Base-by-base conservation (phyloP, 192 early-diverging fungal species). In the Thamnidium elegans region DNA sequence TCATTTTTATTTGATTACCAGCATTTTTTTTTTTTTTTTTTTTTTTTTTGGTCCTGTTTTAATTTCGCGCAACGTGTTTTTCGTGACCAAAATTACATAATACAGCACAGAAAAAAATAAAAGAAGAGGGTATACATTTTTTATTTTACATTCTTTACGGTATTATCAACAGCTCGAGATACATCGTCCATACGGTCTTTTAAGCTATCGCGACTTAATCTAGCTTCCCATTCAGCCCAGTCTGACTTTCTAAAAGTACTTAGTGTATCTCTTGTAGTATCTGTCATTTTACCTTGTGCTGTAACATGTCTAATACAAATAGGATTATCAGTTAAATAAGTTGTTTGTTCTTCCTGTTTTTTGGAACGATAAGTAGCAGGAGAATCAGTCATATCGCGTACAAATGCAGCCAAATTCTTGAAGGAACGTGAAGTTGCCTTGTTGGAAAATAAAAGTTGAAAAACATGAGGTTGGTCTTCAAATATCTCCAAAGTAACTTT, bases 381-480 rank as follows among this genome's bases (percentile, higher is more conserved):
- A 17, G 46, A 48, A 13, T 1, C 0, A 8, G 59, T 61, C 17
- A 48, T 21, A 15, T 56, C 59, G 17, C 46, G 17, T 13, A 73
- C 54, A 47, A 68, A 73, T 9, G 54, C 51, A 48, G 60, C 67
- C 17, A 73, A 34, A 10, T 36, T 53, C 43, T 36, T 31, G 4
- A 68, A 52, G 11, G 66, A 55, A 14, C 55, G n/a, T 3, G 36
- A 39, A 10, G 55, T 46, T 13, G 55, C 43, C 39, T 63, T 63
- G 23, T 62, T 63, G 20, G 54, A 47, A 3, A 68, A 43, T 4
- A 73, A 54, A 7, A 73, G 48, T 17, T 83, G 74, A 39, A 81
- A 84, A 7, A 81, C 79, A 51, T 84, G 82, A 19, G 79, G 79
- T 65, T 79, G 77, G 51, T 81, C 82, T 30, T 76, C 72, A 48